phyloP scores from a whole-genome alignment of 169 alveolate genomes.

The Babesia ovis region DNA sequence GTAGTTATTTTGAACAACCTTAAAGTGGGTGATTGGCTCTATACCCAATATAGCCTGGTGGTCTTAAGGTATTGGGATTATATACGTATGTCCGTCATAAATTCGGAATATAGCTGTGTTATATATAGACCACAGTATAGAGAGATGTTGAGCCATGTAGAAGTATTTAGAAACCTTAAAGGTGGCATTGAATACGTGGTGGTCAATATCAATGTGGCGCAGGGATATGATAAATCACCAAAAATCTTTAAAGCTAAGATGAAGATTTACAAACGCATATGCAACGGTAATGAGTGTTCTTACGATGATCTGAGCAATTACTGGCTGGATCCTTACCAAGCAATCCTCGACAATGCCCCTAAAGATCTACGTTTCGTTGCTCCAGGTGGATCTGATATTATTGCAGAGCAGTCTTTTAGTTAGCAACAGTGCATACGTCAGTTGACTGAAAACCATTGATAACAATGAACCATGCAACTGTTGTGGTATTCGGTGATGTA shows the following conservation, averaged over 20 bases:
- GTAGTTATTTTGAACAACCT: background rate
- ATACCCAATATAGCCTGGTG: background rate
- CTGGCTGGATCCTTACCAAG: background rate
- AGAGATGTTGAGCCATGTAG: background rate
- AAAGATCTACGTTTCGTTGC: too few species aligned
- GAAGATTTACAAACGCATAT: background rate
- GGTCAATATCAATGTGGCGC: background rate
- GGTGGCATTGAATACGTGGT: background rate
- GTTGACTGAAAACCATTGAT: too few species aligned
- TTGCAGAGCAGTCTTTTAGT: too few species aligned
- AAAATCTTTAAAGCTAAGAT: background rate
- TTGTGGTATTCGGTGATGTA: too few species aligned
- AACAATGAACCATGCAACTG: too few species aligned
- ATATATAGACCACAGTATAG: background rate
- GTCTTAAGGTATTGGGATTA: background rate
- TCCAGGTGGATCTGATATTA: too few species aligned
- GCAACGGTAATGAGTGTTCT: background rate
- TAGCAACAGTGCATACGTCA: too few species aligned
- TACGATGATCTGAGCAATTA: background rate
- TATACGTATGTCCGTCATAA: background rate
- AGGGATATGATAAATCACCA: background rate
- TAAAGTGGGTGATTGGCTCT: background rate
- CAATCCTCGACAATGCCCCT: background rate
- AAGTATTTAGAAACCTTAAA: background rate
- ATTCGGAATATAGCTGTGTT: background rate